A percentile compares a stretch with the other conserved stretches of the same genome.
phyloP scores from a whole-genome alignment of 139 green algal species.

The Chlamydomonas incerta region DNA sequence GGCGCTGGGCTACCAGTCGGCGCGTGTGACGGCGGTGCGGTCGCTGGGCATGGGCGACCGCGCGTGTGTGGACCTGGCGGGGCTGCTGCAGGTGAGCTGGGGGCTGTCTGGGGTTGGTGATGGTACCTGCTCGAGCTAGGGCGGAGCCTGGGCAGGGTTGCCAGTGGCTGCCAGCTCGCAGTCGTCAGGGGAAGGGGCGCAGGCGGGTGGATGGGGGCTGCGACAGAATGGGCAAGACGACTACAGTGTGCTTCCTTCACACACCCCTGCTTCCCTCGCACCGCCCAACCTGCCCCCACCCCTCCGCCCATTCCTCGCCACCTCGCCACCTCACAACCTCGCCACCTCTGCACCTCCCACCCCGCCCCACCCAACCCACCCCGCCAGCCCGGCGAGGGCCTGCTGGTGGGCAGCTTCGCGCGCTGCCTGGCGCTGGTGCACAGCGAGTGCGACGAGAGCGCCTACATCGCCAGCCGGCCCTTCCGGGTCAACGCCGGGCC shows the following conservation, averaged over 20 bases:
- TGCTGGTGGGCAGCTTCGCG: constrained; percentile 93
- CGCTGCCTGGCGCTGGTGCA: constrained; percentile 92
- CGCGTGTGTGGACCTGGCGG: constrained; percentile 87
- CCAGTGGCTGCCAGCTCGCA: too few relatives aligned
- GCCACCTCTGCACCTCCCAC: neutral
- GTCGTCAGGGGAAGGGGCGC: neutral
- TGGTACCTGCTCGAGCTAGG: too few relatives aligned
- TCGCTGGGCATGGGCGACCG: constrained; percentile 86
- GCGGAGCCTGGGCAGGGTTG: too few relatives aligned
- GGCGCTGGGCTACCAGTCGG: constrained; percentile 38
- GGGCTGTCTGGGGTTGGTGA: neutral
- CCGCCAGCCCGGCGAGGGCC: constrained; percentile 84
- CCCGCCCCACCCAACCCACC: neutral
- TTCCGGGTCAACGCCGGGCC: constrained; percentile 96
- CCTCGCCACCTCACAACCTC: neutral
- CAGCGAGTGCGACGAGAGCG: constrained; percentile 76
- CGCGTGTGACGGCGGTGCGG: constrained; percentile 65
- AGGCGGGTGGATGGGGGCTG: neutral
- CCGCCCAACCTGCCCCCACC: too few relatives aligned
- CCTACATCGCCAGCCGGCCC: constrained; percentile 88
- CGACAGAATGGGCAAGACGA: too few relatives aligned
- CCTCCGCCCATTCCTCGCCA: too few relatives aligned
- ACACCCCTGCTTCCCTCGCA: too few relatives aligned
- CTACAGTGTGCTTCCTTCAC: too few relatives aligned
- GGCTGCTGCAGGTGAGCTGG: constrained; percentile 56